Percentiles rank a stretch among this genome's conserved stretches.
Evolutionary conservation across 2,329 filamentous ascomycete genomes (phyloP).

Genomic region (Microsporum ferrugineum): DNA sequence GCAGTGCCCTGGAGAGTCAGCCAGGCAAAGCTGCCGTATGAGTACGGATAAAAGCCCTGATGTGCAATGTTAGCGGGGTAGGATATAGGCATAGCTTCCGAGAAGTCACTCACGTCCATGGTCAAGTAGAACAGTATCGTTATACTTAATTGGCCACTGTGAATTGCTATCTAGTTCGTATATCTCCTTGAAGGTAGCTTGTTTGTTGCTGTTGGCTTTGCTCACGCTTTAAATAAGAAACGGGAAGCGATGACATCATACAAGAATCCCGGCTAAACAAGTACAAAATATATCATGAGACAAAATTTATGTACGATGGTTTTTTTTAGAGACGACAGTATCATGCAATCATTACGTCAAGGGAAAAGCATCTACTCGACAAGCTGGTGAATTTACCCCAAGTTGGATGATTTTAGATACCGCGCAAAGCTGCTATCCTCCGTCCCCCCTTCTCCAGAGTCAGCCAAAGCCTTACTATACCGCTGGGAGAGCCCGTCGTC

Average conservation of each 20-base stretch:
- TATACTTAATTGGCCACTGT: background rate
- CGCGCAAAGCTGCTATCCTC: slow-evolving; percentile 43
- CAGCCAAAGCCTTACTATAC: slow-evolving; percentile 63
- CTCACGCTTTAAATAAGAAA: too few relatives aligned
- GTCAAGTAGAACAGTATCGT: background rate
- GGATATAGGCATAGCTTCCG: background rate
- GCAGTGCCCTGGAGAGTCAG: slow-evolving; percentile 38
- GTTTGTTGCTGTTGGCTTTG: too few relatives aligned
- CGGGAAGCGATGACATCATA: too few relatives aligned
- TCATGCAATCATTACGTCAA: background rate
- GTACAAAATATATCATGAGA: too few relatives aligned
- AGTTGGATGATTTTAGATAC: slow-evolving; percentile 28
- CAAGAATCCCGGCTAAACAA: background rate
- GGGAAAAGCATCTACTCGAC: background rate
- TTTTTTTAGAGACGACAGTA: too few relatives aligned
- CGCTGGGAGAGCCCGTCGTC: slow-evolving; percentile 59
- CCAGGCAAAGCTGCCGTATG: slow-evolving; percentile 36
- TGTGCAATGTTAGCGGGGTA: background rate
- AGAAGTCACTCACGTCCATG: background rate
- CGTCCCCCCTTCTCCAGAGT: slow-evolving; percentile 28
- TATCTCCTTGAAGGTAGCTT: too few relatives aligned
- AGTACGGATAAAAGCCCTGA: slow-evolving; percentile 37
- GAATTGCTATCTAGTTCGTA: background rate
- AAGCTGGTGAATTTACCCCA: background rate
- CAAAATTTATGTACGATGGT: too few relatives aligned